A percentile compares a stretch with the other conserved stretches of the same genome.
Evolutionary conservation across 208 protist species (phyloP).

Genomic region (Trichomonas tenax): DNA sequence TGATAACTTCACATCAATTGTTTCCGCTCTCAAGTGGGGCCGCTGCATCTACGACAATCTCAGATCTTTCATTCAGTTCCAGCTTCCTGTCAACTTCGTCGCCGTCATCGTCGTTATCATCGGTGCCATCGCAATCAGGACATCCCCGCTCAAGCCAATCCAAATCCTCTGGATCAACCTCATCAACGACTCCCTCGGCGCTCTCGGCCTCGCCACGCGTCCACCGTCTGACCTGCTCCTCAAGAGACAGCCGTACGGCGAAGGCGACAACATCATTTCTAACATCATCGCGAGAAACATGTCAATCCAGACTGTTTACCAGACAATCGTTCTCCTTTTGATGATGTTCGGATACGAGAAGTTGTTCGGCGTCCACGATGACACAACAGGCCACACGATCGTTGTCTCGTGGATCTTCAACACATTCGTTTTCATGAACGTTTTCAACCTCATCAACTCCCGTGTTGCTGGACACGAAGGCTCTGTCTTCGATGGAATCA

Average conservation of each 20-base stretch:
- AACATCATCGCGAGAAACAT: conserved; percentile 62
- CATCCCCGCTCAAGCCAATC: conserved; percentile 55
- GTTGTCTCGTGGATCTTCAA: conserved; percentile 33
- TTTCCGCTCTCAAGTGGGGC: conserved; percentile 73
- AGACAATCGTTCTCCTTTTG: conserved; percentile 41
- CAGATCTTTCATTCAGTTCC: conserved; percentile 89
- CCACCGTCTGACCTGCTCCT: conserved; percentile 52
- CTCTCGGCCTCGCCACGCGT: conserved; percentile 84
- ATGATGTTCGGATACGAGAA: background rate
- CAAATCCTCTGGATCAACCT: conserved; percentile 96
- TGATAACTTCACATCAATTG: conserved; percentile 37
- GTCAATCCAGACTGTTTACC: conserved; percentile 45
- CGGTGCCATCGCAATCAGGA: conserved; percentile 30
- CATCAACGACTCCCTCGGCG: conserved; percentile 95
- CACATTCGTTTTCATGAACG: conserved; percentile 34
- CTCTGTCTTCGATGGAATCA: background rate
- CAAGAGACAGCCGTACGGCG: conserved; percentile 41
- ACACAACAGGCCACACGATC: background rate
- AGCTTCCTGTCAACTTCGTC: conserved; percentile 87
- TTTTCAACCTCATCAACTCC: conserved; percentile 40
- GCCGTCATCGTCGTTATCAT: conserved; percentile 69
- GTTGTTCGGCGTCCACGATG: background rate
- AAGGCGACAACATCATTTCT: conserved; percentile 51
- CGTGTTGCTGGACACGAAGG: background rate
- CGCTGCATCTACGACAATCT: conserved; percentile 88